phyloP scores from a whole-genome alignment of 2,329 filamentous ascomycete species.

The Trichophyton mentagrophytes region DNA sequence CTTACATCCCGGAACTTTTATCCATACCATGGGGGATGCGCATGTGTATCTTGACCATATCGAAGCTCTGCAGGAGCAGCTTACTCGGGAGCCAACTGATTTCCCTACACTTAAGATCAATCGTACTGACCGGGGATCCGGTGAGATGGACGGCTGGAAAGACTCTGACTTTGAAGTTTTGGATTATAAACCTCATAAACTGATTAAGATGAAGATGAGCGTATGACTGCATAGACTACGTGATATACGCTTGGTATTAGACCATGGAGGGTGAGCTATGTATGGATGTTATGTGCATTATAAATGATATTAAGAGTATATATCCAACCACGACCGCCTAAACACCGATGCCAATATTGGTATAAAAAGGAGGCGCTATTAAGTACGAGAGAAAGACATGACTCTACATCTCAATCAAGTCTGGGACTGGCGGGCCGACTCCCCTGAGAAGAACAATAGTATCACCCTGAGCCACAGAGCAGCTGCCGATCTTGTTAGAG shows the following conservation, averaged over 20 bases:
- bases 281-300: background rate
- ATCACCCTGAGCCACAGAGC: constrained; percentile 61
- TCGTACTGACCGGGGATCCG: constrained; percentile 51
- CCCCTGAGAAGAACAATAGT: constrained; percentile 81
- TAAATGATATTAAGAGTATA: background rate
- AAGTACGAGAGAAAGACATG: background rate
- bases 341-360: background rate
- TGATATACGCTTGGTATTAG: background rate
- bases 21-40: constrained; percentile 96
- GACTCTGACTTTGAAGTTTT: constrained; percentile 75
- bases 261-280: background rate
- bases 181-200: constrained; percentile 82
- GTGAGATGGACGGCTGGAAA: constrained; percentile 71
- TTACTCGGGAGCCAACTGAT: constrained; percentile 63
- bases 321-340: background rate
- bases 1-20: constrained; percentile 71
- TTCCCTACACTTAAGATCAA: constrained; percentile 70
- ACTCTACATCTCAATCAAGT: constrained; percentile 49
- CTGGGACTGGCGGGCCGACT: constrained; percentile 60
- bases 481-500: constrained; percentile 65
- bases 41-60: constrained; percentile 92
- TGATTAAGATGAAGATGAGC: constrained; percentile 97
- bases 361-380: background rate
- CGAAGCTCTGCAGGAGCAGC: constrained; percentile 68
- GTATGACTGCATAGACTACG: constrained; percentile 41